Evolutionary conservation across 2,329 filamentous ascomycete species (phyloP).

Genomic region (Cladosporium sp.): DNA sequence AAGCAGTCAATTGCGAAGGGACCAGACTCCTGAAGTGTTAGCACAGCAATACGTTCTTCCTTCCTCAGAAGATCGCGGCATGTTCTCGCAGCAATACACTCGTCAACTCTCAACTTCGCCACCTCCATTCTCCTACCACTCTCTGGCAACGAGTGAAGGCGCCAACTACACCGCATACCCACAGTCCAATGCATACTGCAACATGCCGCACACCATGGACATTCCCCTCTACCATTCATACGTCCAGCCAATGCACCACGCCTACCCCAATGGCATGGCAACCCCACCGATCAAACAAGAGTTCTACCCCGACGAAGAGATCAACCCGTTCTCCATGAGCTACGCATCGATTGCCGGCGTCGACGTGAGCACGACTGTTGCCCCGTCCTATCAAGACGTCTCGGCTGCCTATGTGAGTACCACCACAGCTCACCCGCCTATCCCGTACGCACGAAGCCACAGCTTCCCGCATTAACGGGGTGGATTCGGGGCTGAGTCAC

Average conservation of each 20-base stretch:
- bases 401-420: constrained; percentile 63
- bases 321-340: constrained; percentile 64
- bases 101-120: constrained; percentile 69
- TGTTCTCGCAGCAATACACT: constrained; percentile 64
- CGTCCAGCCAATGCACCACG: constrained; percentile 45
- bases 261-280: constrained; percentile 38
- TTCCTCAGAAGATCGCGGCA: constrained; percentile 54
- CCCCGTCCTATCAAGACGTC: constrained; percentile 11
- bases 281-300: constrained; percentile 62
- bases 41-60: constrained; percentile 29
- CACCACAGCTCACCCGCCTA: constrained; percentile 37
- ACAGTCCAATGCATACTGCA: constrained; percentile 18
- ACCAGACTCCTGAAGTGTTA: constrained; percentile 21
- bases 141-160: constrained; percentile 58
- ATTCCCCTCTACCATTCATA: constrained; percentile 52
- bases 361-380: constrained; percentile 44
- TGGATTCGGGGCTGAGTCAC: neutral
- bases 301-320: constrained; percentile 56
- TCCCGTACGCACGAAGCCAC: constrained; percentile 20
- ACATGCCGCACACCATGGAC: constrained; percentile 44
- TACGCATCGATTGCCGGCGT: constrained; percentile 63
- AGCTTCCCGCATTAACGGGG: constrained; percentile 15
- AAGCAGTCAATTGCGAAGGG: constrained; percentile 19
- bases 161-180: constrained; percentile 47
- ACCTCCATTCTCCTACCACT: constrained; percentile 63